phyloP scores from a whole-genome alignment of 768 basidiomycete species.

The Atractiella rhizophila region DNA sequence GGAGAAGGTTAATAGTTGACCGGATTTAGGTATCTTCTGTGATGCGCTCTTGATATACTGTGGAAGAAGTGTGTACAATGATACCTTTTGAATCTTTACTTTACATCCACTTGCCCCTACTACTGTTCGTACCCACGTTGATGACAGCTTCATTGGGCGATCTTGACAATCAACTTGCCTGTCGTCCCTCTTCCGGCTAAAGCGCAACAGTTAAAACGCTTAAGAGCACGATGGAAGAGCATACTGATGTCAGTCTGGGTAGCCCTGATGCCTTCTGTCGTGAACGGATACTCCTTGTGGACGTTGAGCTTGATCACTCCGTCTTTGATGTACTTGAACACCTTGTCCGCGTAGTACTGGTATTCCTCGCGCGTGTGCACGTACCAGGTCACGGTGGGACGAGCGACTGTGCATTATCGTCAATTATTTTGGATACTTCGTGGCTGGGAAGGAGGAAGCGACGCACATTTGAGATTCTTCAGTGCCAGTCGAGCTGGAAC shows the following conservation, averaged over 20 bases:
- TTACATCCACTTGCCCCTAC: no score
- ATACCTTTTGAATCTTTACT: no score
- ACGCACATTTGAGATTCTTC: slow-evolving; percentile 50
- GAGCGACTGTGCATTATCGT: neutral
- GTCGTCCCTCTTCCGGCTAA: slow-evolving; percentile 39
- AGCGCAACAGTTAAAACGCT: no score
- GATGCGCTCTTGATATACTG: no score
- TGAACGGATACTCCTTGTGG: slow-evolving; percentile 58
- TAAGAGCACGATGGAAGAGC: neutral
- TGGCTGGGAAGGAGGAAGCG: slow-evolving; percentile 25
- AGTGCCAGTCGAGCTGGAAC: slow-evolving; percentile 42
- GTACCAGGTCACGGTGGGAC: slow-evolving; percentile 2
- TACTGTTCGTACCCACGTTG: no score
- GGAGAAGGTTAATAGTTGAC: no score
- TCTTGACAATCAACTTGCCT: slow-evolving; percentile 70
- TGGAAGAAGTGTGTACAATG: no score
- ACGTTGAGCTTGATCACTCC: slow-evolving; percentile 42
- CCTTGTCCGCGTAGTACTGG: slow-evolving; percentile 34
- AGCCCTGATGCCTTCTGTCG: slow-evolving; percentile 45
- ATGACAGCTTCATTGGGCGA: no score
- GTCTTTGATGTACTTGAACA: slow-evolving; percentile 36
- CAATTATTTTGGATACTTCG: slow-evolving; percentile 31
- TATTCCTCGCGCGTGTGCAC: slow-evolving; percentile 1
- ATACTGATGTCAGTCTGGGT: slow-evolving; percentile 48
- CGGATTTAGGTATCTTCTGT: no score